Evolutionary conservation across 352 stramenopile species (phyloP), one percentile per base, ranked within the genome.

Genomic region (Pythium vanterpoolii): DNA sequence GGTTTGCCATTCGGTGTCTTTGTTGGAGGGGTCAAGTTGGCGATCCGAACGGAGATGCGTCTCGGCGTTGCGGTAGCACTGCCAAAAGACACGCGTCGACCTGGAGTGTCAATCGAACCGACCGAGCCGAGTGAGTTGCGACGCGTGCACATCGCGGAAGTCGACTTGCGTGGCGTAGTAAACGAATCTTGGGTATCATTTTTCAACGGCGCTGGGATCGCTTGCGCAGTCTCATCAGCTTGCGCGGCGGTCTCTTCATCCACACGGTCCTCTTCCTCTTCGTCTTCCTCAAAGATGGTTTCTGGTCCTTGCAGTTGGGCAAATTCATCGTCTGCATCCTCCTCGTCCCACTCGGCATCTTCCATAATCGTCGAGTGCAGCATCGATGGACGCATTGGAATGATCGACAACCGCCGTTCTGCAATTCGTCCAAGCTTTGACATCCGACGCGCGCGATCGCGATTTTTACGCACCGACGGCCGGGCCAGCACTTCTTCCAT

Each of bases 401-500:
- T 66, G 18, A 75, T 61, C 11, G 79, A 89, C 16, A 86, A 72
- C 24, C 71, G 65, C 3, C 78, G 73, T 2, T 68, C 78, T 1
- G 76, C 75, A 30, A 87, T 79, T 39, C 83, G 71, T 11, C 74
- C 79, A 5, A 91, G 60, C 16, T 81, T 77, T 36, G 83, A 89
- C 6, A 88, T 60, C 2, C 83, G 62, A 14, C 79, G 72, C 11
- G 83, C 83, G 18, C 84, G 66, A 28, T 78, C 83, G 40, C 78
- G 79, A 19, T 85, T 74, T 53, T 85, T 80, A 46, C 81, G 73
- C 36, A 74, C 31, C 4, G 81, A 93, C 31, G 79, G 72, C 31
- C 85, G 70, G 16, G 83, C 78, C 23, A 93, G 62, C 38, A 87
- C 64, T 33, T 82, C 70, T 52, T 93, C 83, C 77, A 93, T 90